Evolutionary conservation across 2,329 filamentous ascomycete genomes (phyloP).

Genomic region (Aspergillus arachidicola): DNA sequence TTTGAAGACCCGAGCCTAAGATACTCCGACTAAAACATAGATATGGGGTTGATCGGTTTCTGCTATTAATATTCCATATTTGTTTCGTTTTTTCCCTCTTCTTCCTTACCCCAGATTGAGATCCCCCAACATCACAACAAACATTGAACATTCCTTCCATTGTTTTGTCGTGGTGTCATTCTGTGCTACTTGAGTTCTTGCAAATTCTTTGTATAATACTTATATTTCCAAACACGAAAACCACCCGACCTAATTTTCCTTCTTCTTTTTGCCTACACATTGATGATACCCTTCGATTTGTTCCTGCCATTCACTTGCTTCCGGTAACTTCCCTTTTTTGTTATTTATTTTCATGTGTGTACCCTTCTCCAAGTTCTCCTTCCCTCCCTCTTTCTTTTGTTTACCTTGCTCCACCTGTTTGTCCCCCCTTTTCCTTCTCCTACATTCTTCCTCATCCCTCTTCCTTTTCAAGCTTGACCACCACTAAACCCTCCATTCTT

Average conservation of each 20-base stretch:
- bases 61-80: conserved; percentile 4
- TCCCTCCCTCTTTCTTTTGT: neutral
- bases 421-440: neutral
- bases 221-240: neutral
- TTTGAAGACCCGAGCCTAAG: neutral
- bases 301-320: neutral
- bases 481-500: neutral
- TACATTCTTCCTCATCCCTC: conserved; percentile 2
- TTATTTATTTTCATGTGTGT: conserved; percentile 1
- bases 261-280: neutral
- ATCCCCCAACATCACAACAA: conserved; percentile 5
- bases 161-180: neutral
- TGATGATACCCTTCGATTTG: neutral
- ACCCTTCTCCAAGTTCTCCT: neutral
- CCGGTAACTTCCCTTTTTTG: neutral
- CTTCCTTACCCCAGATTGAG: conserved; percentile 18
- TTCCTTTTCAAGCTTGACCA: neutral
- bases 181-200: neutral
- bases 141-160: neutral
- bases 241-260: neutral
- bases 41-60: neutral
- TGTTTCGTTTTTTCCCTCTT: conserved; percentile 6
- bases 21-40: neutral
- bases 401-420: neutral
- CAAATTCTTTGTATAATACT: conserved; percentile 2